These are phyloP conservation scores for Kitagawia praeruptora DNA, from an alignment of 129 eudicot species.

Conservation along the genomic window DNA sequence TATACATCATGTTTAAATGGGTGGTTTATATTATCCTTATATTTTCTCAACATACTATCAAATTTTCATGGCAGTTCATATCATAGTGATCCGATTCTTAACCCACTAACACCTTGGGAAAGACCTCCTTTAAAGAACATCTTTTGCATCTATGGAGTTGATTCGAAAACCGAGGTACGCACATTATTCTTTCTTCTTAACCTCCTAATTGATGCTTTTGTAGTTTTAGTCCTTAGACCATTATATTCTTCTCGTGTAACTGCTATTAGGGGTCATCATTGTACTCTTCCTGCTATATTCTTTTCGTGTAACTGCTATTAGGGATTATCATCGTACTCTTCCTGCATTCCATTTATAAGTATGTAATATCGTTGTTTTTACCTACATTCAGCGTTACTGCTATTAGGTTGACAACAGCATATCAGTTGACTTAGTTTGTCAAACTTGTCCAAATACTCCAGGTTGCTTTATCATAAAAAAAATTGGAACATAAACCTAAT, in stretches of 20 bases:
- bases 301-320: neutral
- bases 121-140: constrained; percentile 96
- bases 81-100: constrained; percentile 78
- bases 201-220: neutral
- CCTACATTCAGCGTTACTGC: neutral
- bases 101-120: constrained; percentile 98
- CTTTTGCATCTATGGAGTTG: constrained; percentile 89
- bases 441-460: neutral
- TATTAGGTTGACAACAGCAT: neutral
- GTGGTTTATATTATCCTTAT: neutral
- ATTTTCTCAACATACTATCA: neutral
- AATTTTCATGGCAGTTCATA: constrained; percentile 50
- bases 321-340: neutral
- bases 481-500: neutral
- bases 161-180: constrained; percentile 73
- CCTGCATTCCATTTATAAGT: neutral
- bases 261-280: neutral
- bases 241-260: neutral
- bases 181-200: constrained; percentile 29
- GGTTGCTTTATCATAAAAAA: neutral
- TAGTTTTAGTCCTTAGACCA: neutral
- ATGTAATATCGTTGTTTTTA: neutral
- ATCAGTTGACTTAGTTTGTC: neutral
- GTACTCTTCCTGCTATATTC: neutral
- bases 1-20: neutral